phyloP scores from a whole-genome alignment of 495 filamentous ascomycete species.

The Hypomontagnella submonticulosa region DNA sequence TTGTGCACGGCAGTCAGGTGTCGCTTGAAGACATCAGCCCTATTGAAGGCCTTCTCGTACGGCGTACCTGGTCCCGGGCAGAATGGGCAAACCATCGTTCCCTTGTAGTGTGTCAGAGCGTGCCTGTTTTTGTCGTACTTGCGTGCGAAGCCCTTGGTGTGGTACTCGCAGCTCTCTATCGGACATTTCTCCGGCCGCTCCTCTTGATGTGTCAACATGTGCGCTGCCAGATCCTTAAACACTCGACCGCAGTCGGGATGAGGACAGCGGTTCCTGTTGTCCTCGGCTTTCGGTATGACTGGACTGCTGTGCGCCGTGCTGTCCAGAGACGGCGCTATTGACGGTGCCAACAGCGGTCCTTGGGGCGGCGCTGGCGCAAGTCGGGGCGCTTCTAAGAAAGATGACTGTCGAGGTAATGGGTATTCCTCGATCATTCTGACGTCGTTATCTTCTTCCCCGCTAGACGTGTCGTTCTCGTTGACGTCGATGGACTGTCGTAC shows the following conservation, averaged over 20 bases:
- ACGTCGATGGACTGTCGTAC: constrained; percentile 64
- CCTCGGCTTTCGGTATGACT: constrained; percentile 45
- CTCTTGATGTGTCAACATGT: constrained; percentile 95
- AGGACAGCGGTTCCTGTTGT: constrained; percentile 68
- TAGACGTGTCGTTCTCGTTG: constrained; percentile 59
- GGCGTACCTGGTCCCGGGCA: constrained; percentile 93
- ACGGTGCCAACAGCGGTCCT: constrained; percentile 46
- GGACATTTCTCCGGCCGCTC: constrained; percentile 98
- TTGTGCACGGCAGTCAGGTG: constrained; percentile 94
- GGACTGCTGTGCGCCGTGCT: constrained; percentile 48
- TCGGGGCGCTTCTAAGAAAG: constrained; percentile 53
- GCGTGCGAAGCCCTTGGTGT: constrained; percentile 93
- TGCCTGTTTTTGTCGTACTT: constrained; percentile 99
- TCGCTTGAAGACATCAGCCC: constrained; percentile 98
- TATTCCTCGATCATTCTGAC: constrained; percentile 55
- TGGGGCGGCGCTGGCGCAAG: constrained; percentile 57
- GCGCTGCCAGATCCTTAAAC: constrained; percentile 94
- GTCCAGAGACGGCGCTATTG: constrained; percentile 44
- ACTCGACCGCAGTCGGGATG: constrained; percentile 85
- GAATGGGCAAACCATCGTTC: constrained; percentile 99
- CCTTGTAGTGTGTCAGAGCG: constrained; percentile 98
- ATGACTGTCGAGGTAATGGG: constrained; percentile 53
- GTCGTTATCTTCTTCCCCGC: constrained; percentile 59
- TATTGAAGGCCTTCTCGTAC: constrained; percentile 98
- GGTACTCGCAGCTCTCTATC: constrained; percentile 93